Evolutionary conservation across 208 protist genomes (phyloP), one percentile per base, ranked within the genome.

Genomic region (Endotrypanum monterogeii): DNA sequence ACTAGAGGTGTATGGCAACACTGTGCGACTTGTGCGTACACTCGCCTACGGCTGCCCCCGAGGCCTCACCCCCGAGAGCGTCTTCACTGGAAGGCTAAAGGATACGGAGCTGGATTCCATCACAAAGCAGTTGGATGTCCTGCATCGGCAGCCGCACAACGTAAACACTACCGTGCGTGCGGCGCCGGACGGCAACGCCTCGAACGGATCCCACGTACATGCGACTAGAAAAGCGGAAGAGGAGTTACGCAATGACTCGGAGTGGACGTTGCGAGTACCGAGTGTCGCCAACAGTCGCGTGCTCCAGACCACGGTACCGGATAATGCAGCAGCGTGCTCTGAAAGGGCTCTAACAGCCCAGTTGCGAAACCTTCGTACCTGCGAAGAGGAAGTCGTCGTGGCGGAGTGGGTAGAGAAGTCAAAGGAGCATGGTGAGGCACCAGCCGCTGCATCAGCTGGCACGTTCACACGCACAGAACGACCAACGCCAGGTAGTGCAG

Each of bases 1-100:
- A 7, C 67, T 95, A 37, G 88, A 93, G 73, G 83, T 90, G 65
- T 93, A 89, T 76, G 90, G 87, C 48, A 62, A 58, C 18, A 74
- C 23, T 4, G 62, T 89, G 61, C 79, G 73, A 12, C 86, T 95
- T 41, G 72, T 90, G 25, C 83, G 83, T 68, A 86, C 79, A 3
- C 71, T 86, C 14, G 78, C 84, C 46, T 86, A 81, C 69, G 80
- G 76, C 54, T 89, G 83, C 60, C 83, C 79, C 20, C 82, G 85
- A 30, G 82, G 82, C 1, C 55, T 78, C 32, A 76, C 68, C 48
- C 54, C 63, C 37, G 28, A 71, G 32, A 82, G 76, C 72, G 57
- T 65, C 51, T 67, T 83, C 16, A 80, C 76, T 8, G 76, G 76
- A 16, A 60, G 66, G 4, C 70, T 84, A 7, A 66, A 56, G 20